These are phyloP conservation scores for Afroboletus lepidellus DNA, from an alignment of 1,284 basidiomycete species.

Conservation along the genomic window DNA sequence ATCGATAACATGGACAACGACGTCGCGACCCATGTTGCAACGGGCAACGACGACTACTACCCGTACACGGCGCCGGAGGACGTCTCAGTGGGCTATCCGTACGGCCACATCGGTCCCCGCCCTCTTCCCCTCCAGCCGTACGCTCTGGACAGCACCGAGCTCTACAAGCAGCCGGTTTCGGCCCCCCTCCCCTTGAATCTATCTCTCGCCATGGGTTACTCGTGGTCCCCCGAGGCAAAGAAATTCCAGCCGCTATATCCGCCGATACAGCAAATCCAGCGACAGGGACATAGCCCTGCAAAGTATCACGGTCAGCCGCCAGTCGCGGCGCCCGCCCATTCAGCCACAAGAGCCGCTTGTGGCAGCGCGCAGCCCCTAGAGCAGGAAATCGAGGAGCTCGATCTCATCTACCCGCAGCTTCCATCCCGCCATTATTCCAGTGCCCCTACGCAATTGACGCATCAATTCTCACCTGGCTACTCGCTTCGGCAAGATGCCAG, in stretches of 20 bases:
- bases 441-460: constrained; percentile 21
- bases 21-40: constrained; percentile 26
- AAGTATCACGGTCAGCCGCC: constrained; percentile 20
- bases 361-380: constrained; percentile 23
- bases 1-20: constrained; percentile 34
- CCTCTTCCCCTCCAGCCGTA: constrained; percentile 26
- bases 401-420: constrained; percentile 25
- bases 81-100: constrained; percentile 22
- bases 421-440: constrained; percentile 26
- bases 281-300: constrained; percentile 24
- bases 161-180: constrained; percentile 35
- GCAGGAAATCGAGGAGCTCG: constrained; percentile 28
- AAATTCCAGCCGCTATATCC: constrained; percentile 39
- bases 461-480: constrained; percentile 29
- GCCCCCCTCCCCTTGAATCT: constrained; percentile 34
- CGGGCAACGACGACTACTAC: constrained; percentile 30
- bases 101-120: constrained; percentile 25
- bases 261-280: constrained; percentile 33
- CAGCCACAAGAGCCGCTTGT: constrained; percentile 18
- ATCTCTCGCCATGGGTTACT: constrained; percentile 34
- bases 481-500: constrained; percentile 22
- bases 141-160: constrained; percentile 22
- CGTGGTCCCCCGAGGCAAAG: constrained; percentile 34
- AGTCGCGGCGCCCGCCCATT: constrained; percentile 8
- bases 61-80: constrained; percentile 32